Evolutionary conservation across 768 basidiomycete genomes (phyloP).

Genomic region (Hortiboletus flavorubellus): DNA sequence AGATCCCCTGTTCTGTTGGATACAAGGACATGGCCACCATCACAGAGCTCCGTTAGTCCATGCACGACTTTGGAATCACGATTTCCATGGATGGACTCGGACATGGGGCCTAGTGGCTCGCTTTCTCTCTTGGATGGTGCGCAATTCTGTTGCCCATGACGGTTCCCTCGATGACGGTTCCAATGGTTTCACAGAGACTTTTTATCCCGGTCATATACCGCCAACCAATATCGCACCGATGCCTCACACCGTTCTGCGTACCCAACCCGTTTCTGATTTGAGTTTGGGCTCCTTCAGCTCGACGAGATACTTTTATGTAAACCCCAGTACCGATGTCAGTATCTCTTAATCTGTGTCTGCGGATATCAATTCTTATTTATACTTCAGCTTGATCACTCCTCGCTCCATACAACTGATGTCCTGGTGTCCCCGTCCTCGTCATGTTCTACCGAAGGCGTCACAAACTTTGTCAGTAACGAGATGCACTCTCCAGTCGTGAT

Average conservation of each 20-base stretch:
- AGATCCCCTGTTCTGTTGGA: too few species aligned
- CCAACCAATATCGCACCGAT: too few species aligned
- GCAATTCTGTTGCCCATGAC: neutral
- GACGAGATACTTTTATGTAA: neutral
- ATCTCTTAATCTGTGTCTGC: too few species aligned
- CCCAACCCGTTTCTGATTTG: neutral
- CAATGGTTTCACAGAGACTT: neutral
- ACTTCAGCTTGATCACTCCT: too few species aligned
- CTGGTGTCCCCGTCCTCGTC: too few species aligned
- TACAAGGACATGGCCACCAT: too few species aligned
- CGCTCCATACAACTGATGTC: too few species aligned
- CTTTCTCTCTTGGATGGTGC: neutral
- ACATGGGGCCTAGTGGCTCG: neutral
- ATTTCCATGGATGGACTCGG: neutral
- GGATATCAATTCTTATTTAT: too few species aligned
- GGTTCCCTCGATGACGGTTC: neutral
- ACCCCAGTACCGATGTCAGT: too few species aligned
- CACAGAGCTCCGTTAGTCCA: too few species aligned
- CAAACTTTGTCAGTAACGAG: neutral
- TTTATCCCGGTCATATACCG: neutral
- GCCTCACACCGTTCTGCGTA: neutral
- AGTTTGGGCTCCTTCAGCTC: neutral
- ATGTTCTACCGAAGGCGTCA: too few species aligned
- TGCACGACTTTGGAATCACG: too few species aligned
- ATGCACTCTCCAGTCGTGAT: neutral